Evolutionary conservation across 2,329 filamentous ascomycete genomes (phyloP), one percentile per base, ranked within the genome.

Genomic region (Sporothrix brasiliensis): DNA sequence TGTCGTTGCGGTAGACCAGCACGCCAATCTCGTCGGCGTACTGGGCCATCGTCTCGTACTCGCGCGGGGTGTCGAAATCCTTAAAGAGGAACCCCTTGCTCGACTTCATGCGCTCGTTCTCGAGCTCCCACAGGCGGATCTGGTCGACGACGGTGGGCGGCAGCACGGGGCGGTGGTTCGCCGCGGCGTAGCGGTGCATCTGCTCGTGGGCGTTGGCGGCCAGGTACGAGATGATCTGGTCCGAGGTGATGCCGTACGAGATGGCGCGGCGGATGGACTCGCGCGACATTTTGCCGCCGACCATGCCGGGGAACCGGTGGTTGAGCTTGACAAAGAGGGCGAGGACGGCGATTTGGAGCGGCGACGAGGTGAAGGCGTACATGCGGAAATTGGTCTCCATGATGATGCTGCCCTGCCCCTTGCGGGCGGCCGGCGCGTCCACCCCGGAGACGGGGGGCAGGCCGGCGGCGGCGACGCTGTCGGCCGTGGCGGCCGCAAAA

Each of bases 331-430:
- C 88, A 82, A 99, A 99, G 73, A 99, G 90, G 52, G 91, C 90
- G 60, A 99, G 89, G 72, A 99, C 93, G 69, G 93, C 93, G 74
- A 98, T 99, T 79, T 97, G 94, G 0, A 99, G 88, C 0, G 94
- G 92, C 0, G 93, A 97, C 47, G 91, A 91, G 7, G 96, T 98
- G 82, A 99, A 99, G 44, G 95, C 95, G 82, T 99, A 99, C 75
- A 99, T 83, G 34, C 95, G 92, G 82, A 97, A 98, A 81, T 99
- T 99, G 10, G 95, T 99, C 83, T 99, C 95, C 74, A 99, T 88
- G 76, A 99, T 94, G 77, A 99, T 93, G 82, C 93, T 95, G 73
- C 94, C 94, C 76, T 89, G 89, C 73, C 84, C 80, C 79, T 68
- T 76, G 21, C 76, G 77, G 1, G 79, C 76, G 30, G 80, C 41